Evolutionary conservation across 2,329 filamentous ascomycete genomes (phyloP), one percentile per base, ranked within the genome.

Genomic region (Alternaria conjuncta): DNA sequence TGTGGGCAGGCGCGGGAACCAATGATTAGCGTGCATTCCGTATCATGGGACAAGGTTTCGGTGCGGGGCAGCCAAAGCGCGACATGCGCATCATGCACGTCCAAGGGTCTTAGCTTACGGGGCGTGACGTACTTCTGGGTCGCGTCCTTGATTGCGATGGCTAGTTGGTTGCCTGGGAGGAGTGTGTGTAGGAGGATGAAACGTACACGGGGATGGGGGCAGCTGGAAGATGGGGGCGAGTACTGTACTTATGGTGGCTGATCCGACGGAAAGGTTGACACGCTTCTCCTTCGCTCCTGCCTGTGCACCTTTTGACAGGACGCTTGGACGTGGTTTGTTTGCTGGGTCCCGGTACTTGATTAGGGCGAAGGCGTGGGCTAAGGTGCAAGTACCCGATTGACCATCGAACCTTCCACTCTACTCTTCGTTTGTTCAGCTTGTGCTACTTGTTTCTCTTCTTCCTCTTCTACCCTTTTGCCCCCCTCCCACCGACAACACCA

Each of bases 21-120:
- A 63, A 66, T 63, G 9, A 26, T 18, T 54, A 50, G 49, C 28
- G 56, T 20, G 12, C 18, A 21, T 46, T 26, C 18, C 15, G 32
- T 46, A 54, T 60, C 63, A 46, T 55, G 44, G 58, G 60, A 55
- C 56, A 61, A 47, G 63, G 56, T 63, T 60, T 50, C 20, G 25
- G 63, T 45, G 60, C 60, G 60, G 56, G 56, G 56, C 60, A 58
- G 26, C 28, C 54, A 53, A 41, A 6, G 49, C 49, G 49, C 49
- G 49, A 53, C 49, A 53, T 53, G 49, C 30, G 28, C 49, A 53
- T 53, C 49, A 53, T 53, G 49, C 49, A 53, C 36, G 30, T 25
- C 15, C 49, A 51, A 36, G 30, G 28, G 30, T 41, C 49, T 57
- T 57, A 28, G 55, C 55, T 32, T 51, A 51, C 55, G 36, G 36